Conservation (phyloP, 1,284 basidiomycete species). For the Vanrija pseudolonga region DNA sequence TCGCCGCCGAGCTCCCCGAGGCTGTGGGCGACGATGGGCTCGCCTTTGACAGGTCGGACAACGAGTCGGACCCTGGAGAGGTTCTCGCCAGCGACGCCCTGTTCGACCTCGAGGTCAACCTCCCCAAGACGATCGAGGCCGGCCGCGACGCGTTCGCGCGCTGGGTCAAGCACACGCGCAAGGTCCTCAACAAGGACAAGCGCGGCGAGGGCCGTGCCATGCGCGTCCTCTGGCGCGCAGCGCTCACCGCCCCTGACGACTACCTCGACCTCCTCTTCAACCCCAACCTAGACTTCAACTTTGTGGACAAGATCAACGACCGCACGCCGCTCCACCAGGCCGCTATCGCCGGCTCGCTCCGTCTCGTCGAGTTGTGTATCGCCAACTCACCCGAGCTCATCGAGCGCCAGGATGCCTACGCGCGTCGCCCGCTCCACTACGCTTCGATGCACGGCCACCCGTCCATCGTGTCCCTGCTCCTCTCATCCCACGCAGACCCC, state of each 20-base stretch:
- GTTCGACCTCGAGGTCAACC: slow-evolving; percentile 79
- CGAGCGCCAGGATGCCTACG: slow-evolving; percentile 61
- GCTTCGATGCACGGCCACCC: slow-evolving; percentile 90
- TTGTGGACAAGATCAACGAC: slow-evolving; percentile 95
- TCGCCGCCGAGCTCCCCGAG: slow-evolving; percentile 49
- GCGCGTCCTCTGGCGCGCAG: slow-evolving; percentile 85
- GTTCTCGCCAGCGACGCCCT: slow-evolving; percentile 61
- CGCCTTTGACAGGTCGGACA: slow-evolving; percentile 66
- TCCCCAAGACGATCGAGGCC: slow-evolving; percentile 68
- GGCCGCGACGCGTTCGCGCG: slow-evolving; percentile 60
- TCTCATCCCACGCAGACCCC: slow-evolving; percentile 65
- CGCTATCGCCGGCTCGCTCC: slow-evolving; percentile 73
- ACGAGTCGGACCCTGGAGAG: slow-evolving; percentile 46
- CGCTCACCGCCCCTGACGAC: slow-evolving; percentile 70
- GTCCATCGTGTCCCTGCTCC: slow-evolving; percentile 68
- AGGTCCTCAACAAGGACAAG: slow-evolving; percentile 33
- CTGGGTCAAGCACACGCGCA: slow-evolving; percentile 61
- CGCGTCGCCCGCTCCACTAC: slow-evolving; percentile 90
- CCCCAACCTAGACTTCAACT: slow-evolving; percentile 80
- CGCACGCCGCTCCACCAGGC: slow-evolving; percentile 94
- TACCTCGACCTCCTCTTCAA: slow-evolving; percentile 73
- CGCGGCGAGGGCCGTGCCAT: slow-evolving; percentile 53
- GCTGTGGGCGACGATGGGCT: slow-evolving; percentile 47
- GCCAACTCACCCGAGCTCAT: slow-evolving; percentile 51
- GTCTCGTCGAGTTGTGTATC: slow-evolving; percentile 80